Conservation (phyloP, 768 basidiomycete species). For the Albatrellus ellisii region DNA sequence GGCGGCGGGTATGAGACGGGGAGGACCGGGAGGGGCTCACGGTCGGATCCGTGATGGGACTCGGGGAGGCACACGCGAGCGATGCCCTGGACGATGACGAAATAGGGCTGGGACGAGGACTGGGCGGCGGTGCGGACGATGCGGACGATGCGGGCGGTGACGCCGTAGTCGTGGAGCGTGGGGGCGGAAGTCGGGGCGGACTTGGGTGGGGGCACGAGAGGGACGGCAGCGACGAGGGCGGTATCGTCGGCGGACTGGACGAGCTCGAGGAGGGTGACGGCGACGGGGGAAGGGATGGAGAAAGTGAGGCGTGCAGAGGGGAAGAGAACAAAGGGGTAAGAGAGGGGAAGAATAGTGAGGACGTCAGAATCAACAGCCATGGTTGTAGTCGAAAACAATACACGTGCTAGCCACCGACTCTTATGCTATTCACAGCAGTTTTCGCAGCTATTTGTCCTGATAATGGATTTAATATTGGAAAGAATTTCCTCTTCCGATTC, state of each 20-base stretch:
- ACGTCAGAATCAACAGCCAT: too few relatives aligned
- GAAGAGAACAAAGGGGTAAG: slow-evolving; percentile 60
- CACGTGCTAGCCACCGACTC: too few relatives aligned
- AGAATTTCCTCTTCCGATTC: too few relatives aligned
- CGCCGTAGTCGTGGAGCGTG: slow-evolving; percentile 41
- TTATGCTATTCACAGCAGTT: too few relatives aligned
- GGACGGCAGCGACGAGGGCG: slow-evolving; percentile 57
- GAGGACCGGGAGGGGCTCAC: slow-evolving; percentile 17
- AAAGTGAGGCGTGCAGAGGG: slow-evolving; percentile 61
- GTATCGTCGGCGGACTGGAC: slow-evolving; percentile 59
- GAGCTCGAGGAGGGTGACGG: slow-evolving; percentile 51
- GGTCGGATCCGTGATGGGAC: slow-evolving; percentile 35
- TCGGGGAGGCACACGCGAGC: slow-evolving; percentile 45
- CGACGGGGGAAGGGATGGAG: slow-evolving; percentile 46
- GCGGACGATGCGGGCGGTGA: slow-evolving; percentile 58
- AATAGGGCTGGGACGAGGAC: slow-evolving; percentile 45
- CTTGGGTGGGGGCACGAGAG: slow-evolving; percentile 29
- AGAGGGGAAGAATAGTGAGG: slow-evolving; percentile 59
- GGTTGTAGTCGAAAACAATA: too few relatives aligned
- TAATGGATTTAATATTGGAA: too few relatives aligned
- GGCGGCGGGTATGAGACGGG: slow-evolving; percentile 20
- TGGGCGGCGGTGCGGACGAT: slow-evolving; percentile 50
- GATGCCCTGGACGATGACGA: slow-evolving; percentile 62
- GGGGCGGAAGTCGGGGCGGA: too few relatives aligned
- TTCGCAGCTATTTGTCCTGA: too few relatives aligned